Percentiles rank a stretch among this genome's conserved stretches.
phyloP scores from a whole-genome alignment of 352 stramenopile genomes.

The Pseudoperonospora humuli region DNA sequence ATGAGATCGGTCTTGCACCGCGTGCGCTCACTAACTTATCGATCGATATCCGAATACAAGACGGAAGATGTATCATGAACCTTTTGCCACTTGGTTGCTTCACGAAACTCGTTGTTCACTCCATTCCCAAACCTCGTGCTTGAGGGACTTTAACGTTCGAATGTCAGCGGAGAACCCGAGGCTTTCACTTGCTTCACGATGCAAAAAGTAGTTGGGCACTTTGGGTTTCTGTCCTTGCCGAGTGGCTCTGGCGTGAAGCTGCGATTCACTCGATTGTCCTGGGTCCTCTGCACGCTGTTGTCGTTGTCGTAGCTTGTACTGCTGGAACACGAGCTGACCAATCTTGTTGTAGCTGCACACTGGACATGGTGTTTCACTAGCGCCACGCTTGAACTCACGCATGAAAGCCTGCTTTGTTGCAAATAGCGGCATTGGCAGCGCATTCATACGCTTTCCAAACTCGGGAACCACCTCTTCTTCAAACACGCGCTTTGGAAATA shows the following conservation, averaged over 20 bases:
- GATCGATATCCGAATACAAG: slow-evolving; percentile 29
- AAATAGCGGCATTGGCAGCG: slow-evolving; percentile 48
- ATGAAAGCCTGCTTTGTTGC: slow-evolving; percentile 58
- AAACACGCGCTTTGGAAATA: slow-evolving; percentile 81
- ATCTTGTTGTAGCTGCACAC: slow-evolving; percentile 82
- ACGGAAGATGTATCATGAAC: slow-evolving; percentile 25
- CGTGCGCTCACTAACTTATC: slow-evolving; percentile 51
- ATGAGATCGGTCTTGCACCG: too few relatives aligned
- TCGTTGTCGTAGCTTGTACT: slow-evolving; percentile 8
- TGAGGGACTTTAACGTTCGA: slow-evolving; percentile 3
- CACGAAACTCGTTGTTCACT: slow-evolving; percentile 12
- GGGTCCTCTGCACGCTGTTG: slow-evolving; percentile 1
- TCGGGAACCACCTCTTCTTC: slow-evolving; percentile 76
- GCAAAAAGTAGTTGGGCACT: slow-evolving; percentile 51
- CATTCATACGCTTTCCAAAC: slow-evolving; percentile 77
- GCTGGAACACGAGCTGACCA: slow-evolving; percentile 43
- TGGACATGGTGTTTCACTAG: slow-evolving; percentile 66
- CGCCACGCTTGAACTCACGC: slow-evolving; percentile 50
- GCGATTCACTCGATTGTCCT: not conserved
- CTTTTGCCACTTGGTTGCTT: not conserved
- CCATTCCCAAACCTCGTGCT: slow-evolving; percentile 52
- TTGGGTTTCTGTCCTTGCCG: slow-evolving; percentile 7
- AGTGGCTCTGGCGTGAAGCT: not conserved
- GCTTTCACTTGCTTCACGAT: slow-evolving; percentile 31
- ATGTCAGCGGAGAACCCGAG: slow-evolving; percentile 15